Evolutionary conservation across 2,329 filamentous ascomycete genomes (phyloP), one percentile per base, ranked within the genome.

Genomic region (Paramyrothecium sp.): DNA sequence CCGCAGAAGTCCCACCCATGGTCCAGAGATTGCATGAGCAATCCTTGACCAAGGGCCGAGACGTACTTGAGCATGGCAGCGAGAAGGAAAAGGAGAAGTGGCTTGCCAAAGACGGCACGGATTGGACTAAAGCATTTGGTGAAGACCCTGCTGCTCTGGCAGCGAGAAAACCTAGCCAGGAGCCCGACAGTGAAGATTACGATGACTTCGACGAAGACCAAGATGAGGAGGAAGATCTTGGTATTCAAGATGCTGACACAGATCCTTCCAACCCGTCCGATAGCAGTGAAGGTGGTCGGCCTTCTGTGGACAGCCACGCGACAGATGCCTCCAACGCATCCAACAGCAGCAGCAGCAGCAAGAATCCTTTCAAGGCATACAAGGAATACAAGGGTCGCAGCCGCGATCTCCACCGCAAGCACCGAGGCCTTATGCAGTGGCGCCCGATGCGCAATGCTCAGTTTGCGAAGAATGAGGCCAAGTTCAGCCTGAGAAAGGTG

Each of bases 341-440:
- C 3, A 67, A 59, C 16, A 73, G 66, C 53, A 71, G 69, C 54
- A 67, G 63, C 34, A 69, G 69, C 56, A 76, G 74, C 65, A 81
- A 77, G 65, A 85, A 85, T 61, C 85, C 84, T 0, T 73, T 85
- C 58, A 78, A 78, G 63, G 77, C 81, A 63, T 79, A 82, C 68
- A 87, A 87, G 69, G 82, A 88, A 21, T 86, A 89, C 70, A 87
- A 86, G 65, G 79, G 80, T 56, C 82, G 86, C 60, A 91, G 88
- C 69, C 86, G 89, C 61, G 87, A 90, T 50, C 81, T 97, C 70
- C 89, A 93, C 71, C 85, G 93, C 1, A 92, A 93, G 75, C 92
- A 97, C 65, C 83, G 93, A 12, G 94, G 94, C 0, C 67, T 97
- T 69, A 96, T 97, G 91, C 94, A 98, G 73, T 98, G 93, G 92